Conservation (phyloP, 2,329 filamentous ascomycete genomes). For the Coniella vitis region DNA sequence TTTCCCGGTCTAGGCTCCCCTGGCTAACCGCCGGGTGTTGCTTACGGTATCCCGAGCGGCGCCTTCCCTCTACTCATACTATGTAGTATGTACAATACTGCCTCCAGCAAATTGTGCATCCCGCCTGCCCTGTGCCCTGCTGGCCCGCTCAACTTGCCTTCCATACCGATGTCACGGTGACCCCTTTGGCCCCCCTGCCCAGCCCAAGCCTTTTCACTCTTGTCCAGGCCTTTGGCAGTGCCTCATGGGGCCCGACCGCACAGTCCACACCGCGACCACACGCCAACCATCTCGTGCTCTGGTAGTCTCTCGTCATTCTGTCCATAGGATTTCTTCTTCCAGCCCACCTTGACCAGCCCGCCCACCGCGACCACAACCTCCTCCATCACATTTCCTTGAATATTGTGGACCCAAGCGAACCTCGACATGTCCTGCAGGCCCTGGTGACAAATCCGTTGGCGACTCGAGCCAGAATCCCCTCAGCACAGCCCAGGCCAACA, state of each 20-base stretch:
- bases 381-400: too few relatives aligned
- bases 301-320: neutral
- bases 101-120: neutral
- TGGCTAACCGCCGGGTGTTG: too few relatives aligned
- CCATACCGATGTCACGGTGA: too few relatives aligned
- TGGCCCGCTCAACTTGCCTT: too few relatives aligned
- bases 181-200: too few relatives aligned
- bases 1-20: neutral
- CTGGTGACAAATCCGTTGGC: conserved; percentile 2
- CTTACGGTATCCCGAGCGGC: neutral
- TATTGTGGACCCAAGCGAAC: neutral
- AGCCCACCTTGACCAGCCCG: neutral
- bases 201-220: neutral
- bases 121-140: conserved; percentile 1
- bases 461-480: neutral
- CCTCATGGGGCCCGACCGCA: conserved; percentile 2
- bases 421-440: conserved; percentile 1
- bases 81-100: too few relatives aligned
- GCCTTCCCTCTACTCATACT: neutral
- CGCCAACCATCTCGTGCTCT: conserved; percentile 1
- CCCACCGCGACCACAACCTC: neutral
- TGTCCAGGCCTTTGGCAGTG: conserved; percentile 5
- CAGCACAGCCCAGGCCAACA: neutral
- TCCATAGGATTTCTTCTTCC: neutral
- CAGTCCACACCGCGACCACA: conserved; percentile 1